Percentiles rank a stretch among this genome's conserved stretches.
These are phyloP conservation scores for Eucalyptus curtisii DNA, from an alignment of 345 rosid species.

Conservation along the genomic window DNA sequence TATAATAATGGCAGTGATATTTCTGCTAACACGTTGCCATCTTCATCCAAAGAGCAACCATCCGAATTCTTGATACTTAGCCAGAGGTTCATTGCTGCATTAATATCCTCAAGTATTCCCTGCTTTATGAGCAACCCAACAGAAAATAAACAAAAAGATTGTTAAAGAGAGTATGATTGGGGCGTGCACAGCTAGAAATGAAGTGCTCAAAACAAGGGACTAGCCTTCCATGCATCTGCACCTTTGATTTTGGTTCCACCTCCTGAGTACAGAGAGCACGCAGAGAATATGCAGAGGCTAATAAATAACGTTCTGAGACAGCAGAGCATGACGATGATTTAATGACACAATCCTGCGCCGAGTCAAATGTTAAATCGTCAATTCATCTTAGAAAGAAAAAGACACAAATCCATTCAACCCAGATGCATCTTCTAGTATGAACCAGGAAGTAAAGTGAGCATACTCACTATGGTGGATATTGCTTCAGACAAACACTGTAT, in stretches of 20 bases:
- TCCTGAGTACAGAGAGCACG: slow-evolving; percentile 69
- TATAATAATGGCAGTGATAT: slow-evolving; percentile 39
- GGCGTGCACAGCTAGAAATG: not conserved
- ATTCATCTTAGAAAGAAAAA: not conserved
- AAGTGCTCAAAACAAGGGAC: slow-evolving; percentile 11
- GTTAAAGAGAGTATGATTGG: not conserved
- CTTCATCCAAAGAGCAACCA: slow-evolving; percentile 11
- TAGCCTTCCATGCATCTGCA: slow-evolving; percentile 22
- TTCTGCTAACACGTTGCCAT: slow-evolving; percentile 18
- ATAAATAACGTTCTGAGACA: slow-evolving; percentile 19
- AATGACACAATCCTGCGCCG: not conserved
- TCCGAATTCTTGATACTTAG: slow-evolving; percentile 17
- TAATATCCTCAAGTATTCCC: slow-evolving; percentile 50
- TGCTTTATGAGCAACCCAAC: slow-evolving; percentile 13
- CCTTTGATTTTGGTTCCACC: slow-evolving; percentile 79
- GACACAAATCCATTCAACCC: not conserved
- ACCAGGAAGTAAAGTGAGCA: not conserved
- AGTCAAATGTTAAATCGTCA: not conserved
- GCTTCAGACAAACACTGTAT: slow-evolving; percentile 60
- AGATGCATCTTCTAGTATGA: not conserved
- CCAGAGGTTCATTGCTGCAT: slow-evolving; percentile 55
- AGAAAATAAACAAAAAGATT: not conserved
- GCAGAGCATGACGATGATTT: not conserved
- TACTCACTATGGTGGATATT: slow-evolving; percentile 46
- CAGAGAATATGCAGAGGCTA: slow-evolving; percentile 62